Evolutionary conservation across 257 asterid species (phyloP).

Genomic region (Linaria vulgaris): DNA sequence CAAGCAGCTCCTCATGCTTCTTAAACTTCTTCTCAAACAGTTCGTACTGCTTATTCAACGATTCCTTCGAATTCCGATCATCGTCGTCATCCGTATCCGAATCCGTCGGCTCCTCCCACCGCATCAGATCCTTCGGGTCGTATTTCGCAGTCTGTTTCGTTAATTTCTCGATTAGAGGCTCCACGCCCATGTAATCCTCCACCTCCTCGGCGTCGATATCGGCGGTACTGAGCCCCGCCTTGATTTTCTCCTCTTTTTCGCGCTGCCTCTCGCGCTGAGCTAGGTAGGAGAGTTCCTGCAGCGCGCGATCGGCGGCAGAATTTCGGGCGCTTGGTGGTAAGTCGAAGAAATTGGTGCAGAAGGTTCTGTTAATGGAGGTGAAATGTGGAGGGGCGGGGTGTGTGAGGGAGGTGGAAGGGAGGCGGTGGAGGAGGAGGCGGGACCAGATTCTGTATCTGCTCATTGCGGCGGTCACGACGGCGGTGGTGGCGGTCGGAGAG

Average conservation of each 20-base stretch:
- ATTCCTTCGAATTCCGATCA: constrained; percentile 44
- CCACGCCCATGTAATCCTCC: constrained; percentile 51
- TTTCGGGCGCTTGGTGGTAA: constrained; percentile 28
- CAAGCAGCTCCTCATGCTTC: constrained; percentile 57
- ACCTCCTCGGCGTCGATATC: constrained; percentile 59
- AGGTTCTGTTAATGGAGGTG: constrained; percentile 28
- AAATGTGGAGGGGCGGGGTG: constrained; percentile 16
- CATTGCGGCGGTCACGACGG: constrained; percentile 20
- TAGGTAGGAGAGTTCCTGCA: constrained; percentile 35
- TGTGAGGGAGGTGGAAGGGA: constrained; percentile 8
- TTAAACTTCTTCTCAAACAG: constrained; percentile 58
- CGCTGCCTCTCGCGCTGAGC: constrained; percentile 41
- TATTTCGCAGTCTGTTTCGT: constrained; percentile 48
- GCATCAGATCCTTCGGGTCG: constrained; percentile 26
- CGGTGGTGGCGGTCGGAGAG: background rate
- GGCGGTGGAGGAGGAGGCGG: constrained; percentile 38
- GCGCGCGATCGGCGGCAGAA: constrained; percentile 35
- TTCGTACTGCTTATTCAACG: constrained; percentile 33
- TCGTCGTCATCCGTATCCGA: constrained; percentile 75
- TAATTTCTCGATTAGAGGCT: constrained; percentile 45
- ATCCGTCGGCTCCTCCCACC: constrained; percentile 62
- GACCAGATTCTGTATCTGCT: constrained; percentile 27
- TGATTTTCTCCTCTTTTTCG: constrained; percentile 54
- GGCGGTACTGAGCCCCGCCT: constrained; percentile 53
- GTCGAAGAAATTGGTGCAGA: constrained; percentile 21